These are phyloP conservation scores for Chaetothyriales sp. DNA, from an alignment of 2,329 filamentous ascomycete species.

Conservation along the genomic window DNA sequence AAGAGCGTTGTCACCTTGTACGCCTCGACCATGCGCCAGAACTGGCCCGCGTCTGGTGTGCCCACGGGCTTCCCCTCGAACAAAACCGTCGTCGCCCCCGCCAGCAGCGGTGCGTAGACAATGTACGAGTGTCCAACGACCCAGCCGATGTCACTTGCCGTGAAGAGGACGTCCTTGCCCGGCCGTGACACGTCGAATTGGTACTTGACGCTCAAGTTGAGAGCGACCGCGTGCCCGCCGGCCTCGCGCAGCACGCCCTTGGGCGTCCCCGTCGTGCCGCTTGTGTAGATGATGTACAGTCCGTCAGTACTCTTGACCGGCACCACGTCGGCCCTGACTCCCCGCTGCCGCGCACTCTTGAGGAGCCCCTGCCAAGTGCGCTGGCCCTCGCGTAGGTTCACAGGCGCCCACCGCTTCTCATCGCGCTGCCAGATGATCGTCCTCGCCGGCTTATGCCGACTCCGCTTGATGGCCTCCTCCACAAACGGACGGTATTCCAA, in stretches of 20 bases:
- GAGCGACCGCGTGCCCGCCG: slow-evolving; percentile 73
- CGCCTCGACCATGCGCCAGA: slow-evolving; percentile 77
- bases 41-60: slow-evolving; percentile 72
- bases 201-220: slow-evolving; percentile 70
- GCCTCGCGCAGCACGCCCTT: slow-evolving; percentile 76
- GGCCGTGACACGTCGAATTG: slow-evolving; percentile 71
- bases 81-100: slow-evolving; percentile 71
- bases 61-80: slow-evolving; percentile 93
- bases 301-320: slow-evolving; percentile 64
- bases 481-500: slow-evolving; percentile 66
- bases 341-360: slow-evolving; percentile 53
- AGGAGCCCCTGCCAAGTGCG: slow-evolving; percentile 67
- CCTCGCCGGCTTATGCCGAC: slow-evolving; percentile 56
- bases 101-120: slow-evolving; percentile 72
- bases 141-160: slow-evolving; percentile 82
- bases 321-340: slow-evolving; percentile 58
- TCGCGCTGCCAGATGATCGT: slow-evolving; percentile 76
- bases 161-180: slow-evolving; percentile 62
- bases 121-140: slow-evolving; percentile 75
- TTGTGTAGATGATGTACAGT: slow-evolving; percentile 86
- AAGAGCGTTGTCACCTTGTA: slow-evolving; percentile 71
- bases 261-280: slow-evolving; percentile 64
- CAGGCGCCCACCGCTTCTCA: slow-evolving; percentile 57
- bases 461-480: slow-evolving; percentile 54
- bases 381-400: slow-evolving; percentile 55